phyloP scores from a whole-genome alignment of 176 grass and related monocot species.

The Triticum turgidum region DNA sequence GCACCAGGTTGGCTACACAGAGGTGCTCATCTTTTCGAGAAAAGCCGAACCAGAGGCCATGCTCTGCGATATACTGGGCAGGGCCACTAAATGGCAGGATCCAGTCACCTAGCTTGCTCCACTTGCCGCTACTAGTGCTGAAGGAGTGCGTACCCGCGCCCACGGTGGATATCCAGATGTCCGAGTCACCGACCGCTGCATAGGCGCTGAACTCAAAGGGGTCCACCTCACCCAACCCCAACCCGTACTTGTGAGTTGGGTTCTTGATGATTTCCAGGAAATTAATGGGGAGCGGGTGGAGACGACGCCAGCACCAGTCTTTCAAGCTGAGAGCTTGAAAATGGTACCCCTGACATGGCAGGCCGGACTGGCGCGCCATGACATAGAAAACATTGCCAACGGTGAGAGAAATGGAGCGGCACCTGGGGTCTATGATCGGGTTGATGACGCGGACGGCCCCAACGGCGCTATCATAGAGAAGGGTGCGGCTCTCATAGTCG shows the following conservation, averaged over 20 bases:
- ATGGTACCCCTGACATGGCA: not conserved
- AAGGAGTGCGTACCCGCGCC: too few relatives aligned
- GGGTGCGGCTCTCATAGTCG: not conserved
- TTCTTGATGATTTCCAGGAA: not conserved
- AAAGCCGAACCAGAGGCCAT: too few relatives aligned
- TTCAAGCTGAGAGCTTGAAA: not conserved
- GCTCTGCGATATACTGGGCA: too few relatives aligned
- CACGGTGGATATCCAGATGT: too few relatives aligned
- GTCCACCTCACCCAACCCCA: too few relatives aligned
- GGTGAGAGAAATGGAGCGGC: not conserved
- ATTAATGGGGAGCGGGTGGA: not conserved
- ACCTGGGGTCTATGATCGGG: not conserved
- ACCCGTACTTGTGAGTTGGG: not conserved
- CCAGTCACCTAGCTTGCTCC: too few relatives aligned
- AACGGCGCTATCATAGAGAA: not conserved
- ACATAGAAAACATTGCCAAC: not conserved
- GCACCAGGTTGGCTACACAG: too few relatives aligned
- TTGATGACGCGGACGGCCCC: not conserved
- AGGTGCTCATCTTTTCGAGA: too few relatives aligned
- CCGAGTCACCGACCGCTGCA: too few relatives aligned
- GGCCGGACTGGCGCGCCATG: not conserved
- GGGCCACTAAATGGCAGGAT: too few relatives aligned
- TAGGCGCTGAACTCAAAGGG: too few relatives aligned
- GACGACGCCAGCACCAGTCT: not conserved
- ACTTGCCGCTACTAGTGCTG: too few relatives aligned